A percentile compares a stretch with the other conserved stretches of the same genome.
phyloP scores from a whole-genome alignment of 139 green algal genomes.

The Chloropicon primus region DNA sequence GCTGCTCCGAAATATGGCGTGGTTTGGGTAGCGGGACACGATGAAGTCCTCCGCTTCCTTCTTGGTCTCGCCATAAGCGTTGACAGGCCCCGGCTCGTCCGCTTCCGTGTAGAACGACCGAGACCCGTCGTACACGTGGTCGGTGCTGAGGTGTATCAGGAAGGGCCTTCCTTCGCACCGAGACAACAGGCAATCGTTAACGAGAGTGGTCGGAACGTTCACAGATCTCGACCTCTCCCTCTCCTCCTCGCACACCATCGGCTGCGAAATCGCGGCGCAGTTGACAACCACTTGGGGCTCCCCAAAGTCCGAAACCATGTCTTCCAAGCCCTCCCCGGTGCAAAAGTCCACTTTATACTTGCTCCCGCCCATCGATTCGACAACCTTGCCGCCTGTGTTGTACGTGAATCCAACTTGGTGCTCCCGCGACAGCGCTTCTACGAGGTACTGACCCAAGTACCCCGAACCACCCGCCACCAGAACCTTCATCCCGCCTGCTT shows the following conservation, averaged over 20 bases:
- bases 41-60: conserved; percentile 45
- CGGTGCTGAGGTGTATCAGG: conserved; percentile 63
- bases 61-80: conserved; percentile 64
- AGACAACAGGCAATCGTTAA: conserved; percentile 15
- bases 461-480: neutral
- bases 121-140: conserved; percentile 54
- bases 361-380: neutral
- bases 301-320: neutral
- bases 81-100: conserved; percentile 37
- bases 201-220: conserved; percentile 37
- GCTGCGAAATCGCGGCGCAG: conserved; percentile 43
- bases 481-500: neutral
- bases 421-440: neutral
- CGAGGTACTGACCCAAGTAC: neutral
- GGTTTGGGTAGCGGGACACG: conserved; percentile 11
- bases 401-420: neutral
- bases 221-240: conserved; percentile 23
- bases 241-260: conserved; percentile 43
- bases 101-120: conserved; percentile 33
- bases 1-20: conserved; percentile 46
- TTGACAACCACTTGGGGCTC: conserved; percentile 44
- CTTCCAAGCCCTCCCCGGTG: neutral
- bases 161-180: conserved; percentile 20
- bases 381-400: neutral
- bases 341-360: neutral